Evolutionary conservation across 2,329 filamentous ascomycete genomes (phyloP).

Genomic region (Metarhizium sp.): DNA sequence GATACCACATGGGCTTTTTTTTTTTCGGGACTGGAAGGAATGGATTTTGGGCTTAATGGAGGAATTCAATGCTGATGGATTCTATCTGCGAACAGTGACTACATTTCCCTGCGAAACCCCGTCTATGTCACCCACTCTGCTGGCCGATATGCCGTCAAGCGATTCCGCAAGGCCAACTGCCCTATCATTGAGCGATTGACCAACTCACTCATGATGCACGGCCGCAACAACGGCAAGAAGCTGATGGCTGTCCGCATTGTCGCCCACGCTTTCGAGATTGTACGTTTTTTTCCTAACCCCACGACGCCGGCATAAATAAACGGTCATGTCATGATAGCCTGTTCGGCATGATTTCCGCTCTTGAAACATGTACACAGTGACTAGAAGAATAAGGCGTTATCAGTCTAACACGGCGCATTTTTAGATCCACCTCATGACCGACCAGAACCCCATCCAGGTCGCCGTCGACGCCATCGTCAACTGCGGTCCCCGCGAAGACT

Average conservation of each 20-base stretch:
- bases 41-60: background rate
- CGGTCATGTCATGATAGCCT: background rate
- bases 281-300: conserved; percentile 43
- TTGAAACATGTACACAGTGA: background rate
- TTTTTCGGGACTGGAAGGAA: background rate
- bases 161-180: conserved; percentile 99
- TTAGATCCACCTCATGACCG: conserved; percentile 99
- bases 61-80: conserved; percentile 22
- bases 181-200: conserved; percentile 99
- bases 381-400: conserved; percentile 14
- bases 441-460: conserved; percentile 99
- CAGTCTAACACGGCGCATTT: conserved; percentile 4
- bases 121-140: conserved; percentile 99
- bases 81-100: conserved; percentile 60
- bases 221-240: conserved; percentile 99
- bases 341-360: too few relatives aligned
- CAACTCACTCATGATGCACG: conserved; percentile 99
- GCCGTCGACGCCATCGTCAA: conserved; percentile 99
- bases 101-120: conserved; percentile 98
- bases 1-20: background rate
- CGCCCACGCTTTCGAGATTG: conserved; percentile 98
- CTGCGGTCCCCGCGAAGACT: conserved; percentile 99
- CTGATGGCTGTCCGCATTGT: conserved; percentile 99
- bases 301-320: background rate
- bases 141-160: conserved; percentile 97